phyloP scores from a whole-genome alignment of 805 yeast genomes.

The Candida ponderosae region DNA sequence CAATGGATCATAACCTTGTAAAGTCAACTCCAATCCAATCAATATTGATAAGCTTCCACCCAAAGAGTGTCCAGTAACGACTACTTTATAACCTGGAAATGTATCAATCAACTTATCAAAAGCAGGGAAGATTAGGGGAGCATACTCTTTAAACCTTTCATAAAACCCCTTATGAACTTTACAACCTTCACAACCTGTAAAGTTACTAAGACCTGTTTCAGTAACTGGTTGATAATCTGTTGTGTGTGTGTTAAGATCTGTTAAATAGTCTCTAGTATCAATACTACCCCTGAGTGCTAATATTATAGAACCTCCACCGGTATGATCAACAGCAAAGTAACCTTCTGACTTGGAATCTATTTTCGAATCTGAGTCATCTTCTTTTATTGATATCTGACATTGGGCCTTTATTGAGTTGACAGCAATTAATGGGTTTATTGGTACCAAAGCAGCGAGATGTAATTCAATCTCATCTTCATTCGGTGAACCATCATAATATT shows the following conservation, averaged over 20 bases:
- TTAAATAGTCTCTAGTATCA: conserved; percentile 49
- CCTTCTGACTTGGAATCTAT: conserved; percentile 25
- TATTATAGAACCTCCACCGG: conserved; percentile 31
- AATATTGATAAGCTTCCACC: conserved; percentile 67
- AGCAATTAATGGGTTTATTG: conserved; percentile 3
- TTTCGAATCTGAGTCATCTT: background rate
- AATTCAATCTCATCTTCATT: conserved; percentile 2
- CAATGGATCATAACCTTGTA: conserved; percentile 47
- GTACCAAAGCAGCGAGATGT: too few species aligned
- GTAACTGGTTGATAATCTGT: conserved; percentile 14
- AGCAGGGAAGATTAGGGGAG: conserved; percentile 16
- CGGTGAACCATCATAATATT: conserved; percentile 5
- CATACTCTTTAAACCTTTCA: conserved; percentile 34
- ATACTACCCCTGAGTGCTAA: conserved; percentile 59
- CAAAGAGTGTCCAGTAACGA: conserved; percentile 65
- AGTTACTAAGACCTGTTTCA: conserved; percentile 6
- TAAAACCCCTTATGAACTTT: conserved; percentile 59
- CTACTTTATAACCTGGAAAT: conserved; percentile 42
- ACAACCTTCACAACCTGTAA: conserved; percentile 38
- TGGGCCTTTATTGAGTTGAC: background rate
- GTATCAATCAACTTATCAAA: conserved; percentile 27
- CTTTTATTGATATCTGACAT: conserved; percentile 1
- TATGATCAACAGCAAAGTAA: conserved; percentile 43
- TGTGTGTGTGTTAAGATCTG: conserved; percentile 39
- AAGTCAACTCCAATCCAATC: conserved; percentile 52